Percentiles rank a stretch among this genome's conserved stretches.
Evolutionary conservation across 2,329 filamentous ascomycete genomes (phyloP).

Genomic region (Diatrype stigma): DNA sequence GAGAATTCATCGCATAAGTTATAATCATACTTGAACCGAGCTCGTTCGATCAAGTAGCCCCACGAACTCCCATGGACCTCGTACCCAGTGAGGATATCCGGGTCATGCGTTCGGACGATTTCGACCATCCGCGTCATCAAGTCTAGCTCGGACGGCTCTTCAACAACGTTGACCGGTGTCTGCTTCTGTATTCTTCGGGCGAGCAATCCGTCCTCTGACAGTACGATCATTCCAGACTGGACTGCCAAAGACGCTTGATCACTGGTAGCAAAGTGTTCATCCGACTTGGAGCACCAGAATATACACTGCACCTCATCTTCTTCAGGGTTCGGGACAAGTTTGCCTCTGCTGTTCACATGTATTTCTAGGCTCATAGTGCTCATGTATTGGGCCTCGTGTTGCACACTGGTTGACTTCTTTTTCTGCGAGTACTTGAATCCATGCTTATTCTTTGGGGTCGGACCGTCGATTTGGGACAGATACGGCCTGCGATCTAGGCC

Average conservation of each 20-base stretch:
- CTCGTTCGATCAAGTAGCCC: conserved; percentile 93
- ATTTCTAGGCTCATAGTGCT: conserved; percentile 92
- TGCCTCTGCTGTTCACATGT: conserved; percentile 81
- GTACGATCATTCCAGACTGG: conserved; percentile 67
- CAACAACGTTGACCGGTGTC: conserved; percentile 62
- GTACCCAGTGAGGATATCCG: conserved; percentile 90
- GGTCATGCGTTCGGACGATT: conserved; percentile 78
- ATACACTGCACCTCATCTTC: conserved; percentile 84
- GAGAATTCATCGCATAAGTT: conserved; percentile 90
- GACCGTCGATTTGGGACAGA: conserved; percentile 82
- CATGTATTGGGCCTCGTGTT: conserved; percentile 90
- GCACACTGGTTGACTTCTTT: conserved; percentile 67
- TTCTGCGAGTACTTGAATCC: conserved; percentile 85
- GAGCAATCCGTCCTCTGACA: conserved; percentile 59
- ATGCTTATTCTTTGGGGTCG: conserved; percentile 76
- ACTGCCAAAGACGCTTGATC: conserved; percentile 42
- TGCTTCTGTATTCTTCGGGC: conserved; percentile 59
- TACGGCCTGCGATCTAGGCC: conserved; percentile 29
- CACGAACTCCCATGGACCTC: conserved; percentile 92
- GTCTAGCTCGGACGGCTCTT: conserved; percentile 78
- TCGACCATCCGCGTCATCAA: conserved; percentile 81
- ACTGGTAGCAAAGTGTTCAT: conserved; percentile 56
- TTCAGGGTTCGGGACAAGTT: conserved; percentile 81
- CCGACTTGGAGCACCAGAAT: conserved; percentile 84
- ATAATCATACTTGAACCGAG: conserved; percentile 79